Base-by-base conservation (phyloP, 2,329 filamentous ascomycete genomes). In the Nannizzia gypsea region DNA sequence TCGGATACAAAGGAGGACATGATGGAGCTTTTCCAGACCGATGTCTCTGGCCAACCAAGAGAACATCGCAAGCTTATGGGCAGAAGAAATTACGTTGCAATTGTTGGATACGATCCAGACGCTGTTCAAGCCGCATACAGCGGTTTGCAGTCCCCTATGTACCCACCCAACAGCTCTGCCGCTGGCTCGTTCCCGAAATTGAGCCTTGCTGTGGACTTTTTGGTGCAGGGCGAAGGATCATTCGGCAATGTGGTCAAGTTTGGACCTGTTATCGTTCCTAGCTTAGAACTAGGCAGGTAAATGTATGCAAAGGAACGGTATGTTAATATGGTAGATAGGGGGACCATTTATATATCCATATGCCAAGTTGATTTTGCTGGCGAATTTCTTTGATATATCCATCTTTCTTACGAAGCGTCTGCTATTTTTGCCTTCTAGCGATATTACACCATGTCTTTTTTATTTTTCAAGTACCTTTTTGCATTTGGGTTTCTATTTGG, bases 1-100 rank as follows among this genome's bases (percentile, higher is more conserved):
- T 87, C 86, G 1, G 93, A 99, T 72, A 99, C 93, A 54, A 97
- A 99, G 74, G 93, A 99, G 73, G 93, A 99, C 75, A 99, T 99
- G 93, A 95, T 99, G 88, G 93, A 99, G 77, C 95, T 99, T 66
- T 99, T 99, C 81, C 90, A 93, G 68, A 89, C 87, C 6, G 93
- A 99, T 67, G 90, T 93, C 15, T 89, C 86, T 59, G 92, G 93
- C n/a, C 79, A 83, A 38, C 79, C 85, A 0, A 81, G 91, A 54
- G 92, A 96, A 72, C 80, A 91, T 69, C 91, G 91, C 76, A 88
- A 92, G 69, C 81, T 99, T 57, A 99, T 99, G 90, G 90, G 87
- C 0, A 80, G 92, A 46, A 81, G 93, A 61, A 97, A 96, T 70
- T 99, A 97, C 69, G 85, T 92, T 11, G 90, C 92, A 0, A 87